Evolutionary conservation across 208 protist species (phyloP).

Genomic region (Leishmania guyanensis): DNA sequence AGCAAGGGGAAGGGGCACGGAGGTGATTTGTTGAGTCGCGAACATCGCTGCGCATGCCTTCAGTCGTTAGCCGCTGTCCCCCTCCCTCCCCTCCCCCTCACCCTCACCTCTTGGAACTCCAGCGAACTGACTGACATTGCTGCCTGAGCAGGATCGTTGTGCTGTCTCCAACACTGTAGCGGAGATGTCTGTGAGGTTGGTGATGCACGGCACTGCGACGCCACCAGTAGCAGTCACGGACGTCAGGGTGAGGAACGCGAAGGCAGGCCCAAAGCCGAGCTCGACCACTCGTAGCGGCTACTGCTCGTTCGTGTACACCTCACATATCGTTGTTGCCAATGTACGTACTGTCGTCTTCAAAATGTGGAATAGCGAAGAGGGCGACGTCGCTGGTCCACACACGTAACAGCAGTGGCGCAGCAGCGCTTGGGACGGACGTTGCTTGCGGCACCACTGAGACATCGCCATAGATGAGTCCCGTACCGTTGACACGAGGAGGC

Average conservation of each 20-base stretch:
- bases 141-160: constrained; percentile 23
- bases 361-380: constrained; percentile 47
- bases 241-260: constrained; percentile 49
- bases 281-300: constrained; percentile 42
- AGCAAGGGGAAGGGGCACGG: constrained; percentile 11
- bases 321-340: constrained; percentile 6
- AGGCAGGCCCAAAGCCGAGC: constrained; percentile 54
- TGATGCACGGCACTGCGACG: constrained; percentile 10
- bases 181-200: constrained; percentile 57
- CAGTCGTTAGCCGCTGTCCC: too few relatives aligned
- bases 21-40: too few relatives aligned
- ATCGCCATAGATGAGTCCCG: neutral
- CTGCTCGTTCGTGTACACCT: neutral
- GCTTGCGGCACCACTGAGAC: neutral
- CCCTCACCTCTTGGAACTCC: constrained; percentile 2
- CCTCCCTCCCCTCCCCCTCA: neutral
- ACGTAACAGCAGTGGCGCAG: constrained; percentile 7
- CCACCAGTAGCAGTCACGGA: constrained; percentile 7
- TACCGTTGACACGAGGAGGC: neutral
- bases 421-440: neutral
- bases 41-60: too few relatives aligned
- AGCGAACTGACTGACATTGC: constrained; percentile 25
- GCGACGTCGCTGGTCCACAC: constrained; percentile 58
- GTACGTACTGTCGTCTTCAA: constrained; percentile 19
- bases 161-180: constrained; percentile 38